These are phyloP conservation scores for Elongisporangium senticosum DNA, from an alignment of 352 stramenopile genomes.

Conservation along the genomic window DNA sequence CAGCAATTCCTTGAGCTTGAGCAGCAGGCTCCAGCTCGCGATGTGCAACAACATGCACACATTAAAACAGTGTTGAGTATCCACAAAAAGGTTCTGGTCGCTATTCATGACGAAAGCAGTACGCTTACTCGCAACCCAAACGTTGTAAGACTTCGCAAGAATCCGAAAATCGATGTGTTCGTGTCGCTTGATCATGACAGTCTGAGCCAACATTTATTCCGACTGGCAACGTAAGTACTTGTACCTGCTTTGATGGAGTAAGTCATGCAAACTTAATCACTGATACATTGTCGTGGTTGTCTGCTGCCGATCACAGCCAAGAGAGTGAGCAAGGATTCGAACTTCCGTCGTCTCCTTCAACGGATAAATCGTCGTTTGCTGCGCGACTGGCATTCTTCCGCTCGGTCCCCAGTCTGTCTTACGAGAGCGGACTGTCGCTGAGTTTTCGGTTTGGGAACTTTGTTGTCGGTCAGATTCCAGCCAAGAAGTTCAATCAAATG, in stretches of 20 bases:
- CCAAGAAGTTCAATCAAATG: constrained; percentile 80
- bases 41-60: constrained; percentile 23
- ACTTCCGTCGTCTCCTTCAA: constrained; percentile 12
- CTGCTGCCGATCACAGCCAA: constrained; percentile 5
- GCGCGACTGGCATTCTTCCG: constrained; percentile 58
- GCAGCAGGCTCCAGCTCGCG: constrained; percentile 9
- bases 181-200: constrained; percentile 9
- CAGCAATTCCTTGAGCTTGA: constrained; percentile 18
- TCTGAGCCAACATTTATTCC: constrained; percentile 19
- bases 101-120: constrained; percentile 15
- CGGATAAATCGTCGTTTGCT: constrained; percentile 27
- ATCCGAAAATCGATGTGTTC: constrained; percentile 21
- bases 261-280: neutral
- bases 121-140: constrained; percentile 5
- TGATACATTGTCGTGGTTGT: neutral
- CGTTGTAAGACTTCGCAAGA: constrained; percentile 18
- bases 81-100: constrained; percentile 53
- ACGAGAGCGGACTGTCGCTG: constrained; percentile 61
- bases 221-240: constrained; percentile 10
- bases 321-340: constrained; percentile 34
- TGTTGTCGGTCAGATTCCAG: constrained; percentile 42
- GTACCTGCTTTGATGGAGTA: neutral
- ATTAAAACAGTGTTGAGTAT: constrained; percentile 25
- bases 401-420: constrained; percentile 34
- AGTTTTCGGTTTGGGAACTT: constrained; percentile 80